phyloP scores from a whole-genome alignment of 1,284 basidiomycete genomes.

The Cryptococcus sp. region DNA sequence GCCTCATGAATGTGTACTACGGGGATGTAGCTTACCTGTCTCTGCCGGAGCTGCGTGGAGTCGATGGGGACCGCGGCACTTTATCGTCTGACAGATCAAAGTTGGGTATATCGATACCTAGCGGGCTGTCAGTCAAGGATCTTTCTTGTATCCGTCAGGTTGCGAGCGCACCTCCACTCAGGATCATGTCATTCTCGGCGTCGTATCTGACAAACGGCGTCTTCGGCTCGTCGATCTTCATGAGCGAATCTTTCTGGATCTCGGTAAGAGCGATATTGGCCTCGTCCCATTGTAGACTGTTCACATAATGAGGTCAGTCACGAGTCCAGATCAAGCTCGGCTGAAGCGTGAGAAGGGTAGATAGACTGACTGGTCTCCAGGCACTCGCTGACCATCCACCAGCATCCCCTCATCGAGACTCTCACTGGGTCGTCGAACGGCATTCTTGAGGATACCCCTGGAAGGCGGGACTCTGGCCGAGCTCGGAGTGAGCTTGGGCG shows the following conservation, averaged over 20 bases:
- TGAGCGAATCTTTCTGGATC: conserved; percentile 86
- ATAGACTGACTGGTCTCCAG: conserved; percentile 25
- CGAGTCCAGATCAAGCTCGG: not conserved
- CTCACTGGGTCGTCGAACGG: conserved; percentile 26
- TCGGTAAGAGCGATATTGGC: conserved; percentile 86
- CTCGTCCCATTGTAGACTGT: conserved; percentile 84
- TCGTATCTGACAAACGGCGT: conserved; percentile 93
- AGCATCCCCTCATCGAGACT: conserved; percentile 10
- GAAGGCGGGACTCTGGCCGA: conserved; percentile 38
- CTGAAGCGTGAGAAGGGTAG: not conserved
- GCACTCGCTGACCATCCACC: conserved; percentile 12
- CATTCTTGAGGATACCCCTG: conserved; percentile 52
- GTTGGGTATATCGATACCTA: conserved; percentile 58
- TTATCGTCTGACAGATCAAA: conserved; percentile 40
- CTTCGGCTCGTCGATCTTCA: conserved; percentile 97
- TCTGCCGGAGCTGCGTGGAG: conserved; percentile 20
- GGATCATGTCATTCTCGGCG: conserved; percentile 73
- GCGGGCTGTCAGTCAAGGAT: not conserved
- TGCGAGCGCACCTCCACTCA: conserved; percentile 60
- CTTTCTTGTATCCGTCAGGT: not conserved
- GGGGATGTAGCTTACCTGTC: conserved; percentile 32
- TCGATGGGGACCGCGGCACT: conserved; percentile 15
- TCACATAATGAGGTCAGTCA: not conserved
- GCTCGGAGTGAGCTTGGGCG: conserved; percentile 22
- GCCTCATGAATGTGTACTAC: conserved; percentile 3